A percentile compares a stretch with the other conserved stretches of the same genome.
Evolutionary conservation across 192 early-diverging fungal species (phyloP).

Genomic region (Coemansia sp.): DNA sequence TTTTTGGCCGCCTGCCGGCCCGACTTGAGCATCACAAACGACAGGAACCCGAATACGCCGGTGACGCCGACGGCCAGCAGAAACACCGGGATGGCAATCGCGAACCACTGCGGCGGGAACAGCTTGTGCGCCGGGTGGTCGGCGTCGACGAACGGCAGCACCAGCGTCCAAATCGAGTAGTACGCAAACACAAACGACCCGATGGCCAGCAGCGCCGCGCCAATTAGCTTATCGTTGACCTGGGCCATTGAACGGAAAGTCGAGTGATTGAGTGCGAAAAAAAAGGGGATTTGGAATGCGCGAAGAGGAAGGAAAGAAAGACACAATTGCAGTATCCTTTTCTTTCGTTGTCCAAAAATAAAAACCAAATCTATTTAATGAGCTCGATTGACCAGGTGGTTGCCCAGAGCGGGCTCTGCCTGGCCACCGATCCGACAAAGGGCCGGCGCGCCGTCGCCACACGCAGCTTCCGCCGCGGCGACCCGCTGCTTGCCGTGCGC

Average conservation of each 20-base stretch:
- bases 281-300: background rate
- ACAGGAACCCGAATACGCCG: conserved; percentile 71
- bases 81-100: conserved; percentile 82
- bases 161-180: conserved; percentile 85
- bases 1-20: conserved; percentile 71
- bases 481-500: conserved; percentile 15
- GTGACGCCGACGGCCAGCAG: conserved; percentile 76
- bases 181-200: conserved; percentile 77
- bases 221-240: conserved; percentile 72
- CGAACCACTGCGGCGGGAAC: conserved; percentile 80
- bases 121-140: conserved; percentile 66
- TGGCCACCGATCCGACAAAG: conserved; percentile 16
- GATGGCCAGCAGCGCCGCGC: conserved; percentile 64
- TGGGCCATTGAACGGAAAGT: conserved; percentile 31
- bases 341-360: background rate
- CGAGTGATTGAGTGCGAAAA: background rate
- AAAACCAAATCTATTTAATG: too few relatives aligned
- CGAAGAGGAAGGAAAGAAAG: background rate
- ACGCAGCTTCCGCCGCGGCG: conserved; percentile 16
- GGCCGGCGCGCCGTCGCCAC: conserved; percentile 17
- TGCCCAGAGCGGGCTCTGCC: conserved; percentile 6
- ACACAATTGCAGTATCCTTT: background rate
- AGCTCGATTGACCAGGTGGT: conserved; percentile 9
- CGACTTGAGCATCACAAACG: conserved; percentile 79
- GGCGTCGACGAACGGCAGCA: conserved; percentile 82